Evolutionary conservation across 129 eudicot species (phyloP).

Genomic region (Cynara cardunculus): DNA sequence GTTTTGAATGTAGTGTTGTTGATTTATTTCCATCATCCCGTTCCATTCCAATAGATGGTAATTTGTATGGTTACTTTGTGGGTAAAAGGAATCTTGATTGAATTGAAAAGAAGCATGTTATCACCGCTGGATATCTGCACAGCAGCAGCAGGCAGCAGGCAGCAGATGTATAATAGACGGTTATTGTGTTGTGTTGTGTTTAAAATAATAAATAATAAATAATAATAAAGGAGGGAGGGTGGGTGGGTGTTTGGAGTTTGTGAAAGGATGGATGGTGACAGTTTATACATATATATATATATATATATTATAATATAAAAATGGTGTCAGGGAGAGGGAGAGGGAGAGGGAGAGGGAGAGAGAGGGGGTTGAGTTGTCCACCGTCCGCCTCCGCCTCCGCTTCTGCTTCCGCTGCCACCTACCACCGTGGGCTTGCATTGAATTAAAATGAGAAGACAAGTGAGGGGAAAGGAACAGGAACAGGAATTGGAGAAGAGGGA

Average conservation of each 20-base stretch:
- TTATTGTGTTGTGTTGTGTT: not conserved
- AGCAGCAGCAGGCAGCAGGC: not conserved
- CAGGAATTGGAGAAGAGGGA: not conserved
- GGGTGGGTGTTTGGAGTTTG: conserved; percentile 1
- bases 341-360: not conserved
- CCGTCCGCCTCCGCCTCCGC: conserved; percentile 9
- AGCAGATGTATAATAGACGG: not conserved
- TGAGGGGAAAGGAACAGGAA: not conserved
- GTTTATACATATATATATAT: conserved; percentile 25
- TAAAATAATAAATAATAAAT: not conserved
- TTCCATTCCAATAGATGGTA: not conserved
- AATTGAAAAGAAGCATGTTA: not conserved
- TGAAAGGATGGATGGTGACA: conserved; percentile 31
- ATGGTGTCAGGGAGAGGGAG: conserved; percentile 17
- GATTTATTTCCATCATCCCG: not conserved
- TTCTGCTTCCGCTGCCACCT: not conserved
- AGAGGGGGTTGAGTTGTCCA: not conserved
- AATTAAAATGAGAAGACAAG: not conserved
- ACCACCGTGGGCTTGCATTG: not conserved
- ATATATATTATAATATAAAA: not conserved
- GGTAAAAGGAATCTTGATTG: conserved; percentile 28
- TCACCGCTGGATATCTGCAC: not conserved
- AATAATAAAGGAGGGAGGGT: not conserved
- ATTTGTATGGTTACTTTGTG: conserved; percentile 10
- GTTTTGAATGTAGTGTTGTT: not conserved